phyloP scores from a whole-genome alignment of 164 flowering plant species.

The Magnolia sinica region DNA sequence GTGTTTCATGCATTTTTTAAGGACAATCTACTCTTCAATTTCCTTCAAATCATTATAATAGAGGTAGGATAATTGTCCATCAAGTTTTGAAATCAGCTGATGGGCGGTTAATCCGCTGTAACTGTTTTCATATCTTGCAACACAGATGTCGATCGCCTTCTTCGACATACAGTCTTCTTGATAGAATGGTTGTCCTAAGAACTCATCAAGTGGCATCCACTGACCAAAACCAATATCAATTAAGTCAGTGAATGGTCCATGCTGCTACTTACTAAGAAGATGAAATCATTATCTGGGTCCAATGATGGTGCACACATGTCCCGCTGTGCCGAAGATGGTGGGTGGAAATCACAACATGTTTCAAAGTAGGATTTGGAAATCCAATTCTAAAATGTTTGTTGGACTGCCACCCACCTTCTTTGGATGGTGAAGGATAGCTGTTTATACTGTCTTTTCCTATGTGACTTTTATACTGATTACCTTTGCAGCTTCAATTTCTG shows the following conservation, averaged over 20 bases:
- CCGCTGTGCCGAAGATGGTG: neutral
- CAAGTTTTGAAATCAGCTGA: conserved; percentile 50
- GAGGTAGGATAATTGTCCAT: conserved; percentile 45
- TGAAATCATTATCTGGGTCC: neutral
- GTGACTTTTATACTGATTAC: conserved; percentile 16
- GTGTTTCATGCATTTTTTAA: neutral
- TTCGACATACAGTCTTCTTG: conserved; percentile 52
- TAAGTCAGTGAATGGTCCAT: neutral
- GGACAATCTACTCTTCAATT: neutral
- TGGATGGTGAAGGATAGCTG: neutral
- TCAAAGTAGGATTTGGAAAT: neutral
- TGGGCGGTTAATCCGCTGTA: conserved; percentile 45
- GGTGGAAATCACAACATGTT: neutral
- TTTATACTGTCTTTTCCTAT: neutral
- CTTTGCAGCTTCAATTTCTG: conserved; percentile 65
- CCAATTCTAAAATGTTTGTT: too few relatives aligned
- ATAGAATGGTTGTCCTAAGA: conserved; percentile 39
- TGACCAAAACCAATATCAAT: conserved; percentile 12
- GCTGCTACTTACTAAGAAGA: neutral
- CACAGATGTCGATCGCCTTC: conserved; percentile 41
- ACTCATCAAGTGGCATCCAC: conserved; percentile 66
- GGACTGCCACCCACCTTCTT: neutral
- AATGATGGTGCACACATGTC: neutral
- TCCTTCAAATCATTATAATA: conserved; percentile 26
- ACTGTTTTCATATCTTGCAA: conserved; percentile 31